Percentiles rank a stretch among this genome's conserved stretches.
Conservation (phyloP, 805 yeast genomes). For the Metschnikowia amazonensis region DNA sequence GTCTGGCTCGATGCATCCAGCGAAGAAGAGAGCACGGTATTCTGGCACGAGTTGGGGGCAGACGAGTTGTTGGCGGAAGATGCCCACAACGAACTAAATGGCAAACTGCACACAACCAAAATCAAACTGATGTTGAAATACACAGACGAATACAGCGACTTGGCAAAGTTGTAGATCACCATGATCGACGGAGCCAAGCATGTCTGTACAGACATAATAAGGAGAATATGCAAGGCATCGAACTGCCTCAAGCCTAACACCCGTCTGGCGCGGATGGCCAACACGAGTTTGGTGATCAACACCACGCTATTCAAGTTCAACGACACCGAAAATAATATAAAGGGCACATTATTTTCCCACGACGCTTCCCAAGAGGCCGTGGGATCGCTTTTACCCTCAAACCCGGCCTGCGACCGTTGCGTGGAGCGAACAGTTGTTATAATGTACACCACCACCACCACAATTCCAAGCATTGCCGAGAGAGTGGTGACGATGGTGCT, state of each 20-base stretch:
- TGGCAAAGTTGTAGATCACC: conserved; percentile 50
- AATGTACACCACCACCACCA: conserved; percentile 58
- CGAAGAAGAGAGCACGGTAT: conserved; percentile 12
- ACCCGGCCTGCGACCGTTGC: conserved; percentile 10
- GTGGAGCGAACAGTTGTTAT: conserved; percentile 46
- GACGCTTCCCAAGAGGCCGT: conserved; percentile 35
- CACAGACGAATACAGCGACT: conserved; percentile 27
- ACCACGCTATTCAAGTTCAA: conserved; percentile 59
- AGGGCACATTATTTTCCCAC: conserved; percentile 50
- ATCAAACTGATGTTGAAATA: conserved; percentile 53
- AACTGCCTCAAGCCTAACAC: conserved; percentile 78
- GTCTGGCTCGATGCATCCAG: conserved; percentile 6
- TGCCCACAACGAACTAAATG: conserved; percentile 89
- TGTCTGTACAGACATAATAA: conserved; percentile 80
- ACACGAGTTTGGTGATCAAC: conserved; percentile 57
- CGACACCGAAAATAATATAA: conserved; percentile 65
- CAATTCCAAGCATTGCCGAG: conserved; percentile 41
- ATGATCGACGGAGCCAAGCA: conserved; percentile 73
- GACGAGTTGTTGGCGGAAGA: conserved; percentile 52
- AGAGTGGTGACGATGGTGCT: conserved; percentile 41
- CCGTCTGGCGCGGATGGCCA: conserved; percentile 71
- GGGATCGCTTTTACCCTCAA: conserved; percentile 8
- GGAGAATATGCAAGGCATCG: conserved; percentile 72
- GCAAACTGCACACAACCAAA: conserved; percentile 68
- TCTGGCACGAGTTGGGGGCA: conserved; percentile 19